Base-by-base conservation (phyloP, 169 alveolate genomes). In the Ichthyophthirius multifiliis region DNA sequence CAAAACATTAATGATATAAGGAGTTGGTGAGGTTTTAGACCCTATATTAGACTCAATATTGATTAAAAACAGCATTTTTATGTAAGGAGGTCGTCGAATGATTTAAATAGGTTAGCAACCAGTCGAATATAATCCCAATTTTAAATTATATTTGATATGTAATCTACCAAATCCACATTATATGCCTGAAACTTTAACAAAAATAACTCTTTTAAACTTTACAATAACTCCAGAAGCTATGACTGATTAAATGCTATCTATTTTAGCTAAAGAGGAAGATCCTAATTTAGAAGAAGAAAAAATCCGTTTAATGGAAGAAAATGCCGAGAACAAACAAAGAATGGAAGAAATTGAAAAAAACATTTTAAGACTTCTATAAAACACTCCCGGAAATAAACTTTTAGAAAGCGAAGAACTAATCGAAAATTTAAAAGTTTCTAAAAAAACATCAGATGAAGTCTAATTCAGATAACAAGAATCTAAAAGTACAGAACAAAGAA, bases 161-260 rank as follows among this genome's bases (percentile, higher is more conserved):
- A 74, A 67, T 30, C 41, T 84, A n/a, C 62, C 85, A 4, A 90
- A 86, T 65, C 94, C 94, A 43, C 89, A 85, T 27, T 90, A 84
- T 64, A 63, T 86, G 45, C 94, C 94, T 35, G 96, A 92, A 74
- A 91, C 93, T 10, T 84, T 95, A 37, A 94, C 91, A 3, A 88
- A 91, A 31, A 94, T 95, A 20, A 90, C 95, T 23, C 83, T 95
- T 76, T 88, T 95, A 4, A 95, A 95, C 79, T 95, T 95, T 78
- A 95, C 93, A 82, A 95, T 91, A 44, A 95, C 97, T 15, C 90
- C 85, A 64, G 96, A 91, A 73, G 98, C 96, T 35, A 83, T 93
- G 43, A 91, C 89, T 82, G 98, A 95, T 82, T 89, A 95, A 87
- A 91, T 95, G 96, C 93, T 93, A 64, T 85, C 90, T 39, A 76